Evolutionary conservation across 2,329 filamentous ascomycete genomes (phyloP), one percentile per base, ranked within the genome.

Genomic region (Apiospora hydei): DNA sequence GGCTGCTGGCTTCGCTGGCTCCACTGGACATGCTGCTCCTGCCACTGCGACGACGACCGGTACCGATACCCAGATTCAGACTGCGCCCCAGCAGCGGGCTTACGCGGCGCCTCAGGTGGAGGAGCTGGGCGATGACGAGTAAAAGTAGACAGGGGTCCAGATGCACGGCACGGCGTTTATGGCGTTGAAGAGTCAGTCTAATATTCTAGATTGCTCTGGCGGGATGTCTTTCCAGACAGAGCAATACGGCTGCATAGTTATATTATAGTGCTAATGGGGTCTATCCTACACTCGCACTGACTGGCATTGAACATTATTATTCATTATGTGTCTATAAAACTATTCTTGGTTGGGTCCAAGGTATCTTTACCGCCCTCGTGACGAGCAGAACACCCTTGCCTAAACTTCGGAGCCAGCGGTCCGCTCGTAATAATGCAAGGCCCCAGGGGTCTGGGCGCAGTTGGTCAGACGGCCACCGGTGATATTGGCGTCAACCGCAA

Each of bases 11-110:
- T 86, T 91, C 74, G 86, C 86, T 43, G 86, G 85, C 70, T 82
- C 86, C 10, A 88, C 88, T 38, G 89, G 89, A 49, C 85, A 89
- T 71, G 82, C 85, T 44, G 82, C 83, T 34, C 87, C 88, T 2
- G 84, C 88, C 21, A 83, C 83, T 13, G 89, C 89, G 11, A 88
- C 84, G 8, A 90, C 88, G 0, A 90, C 88, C 16, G 88, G 86
- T 14, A 89, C 88, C 3, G 84, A 85, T 64, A 90, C 88, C 0
- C 86, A 88, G 74, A 80, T 90, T 69, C 82, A 84, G 53, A 83
- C 80, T 16, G 79, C 77, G 21, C 77, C 82, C 24, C 81, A 79
- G 73, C 76, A 80, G 68, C 68, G 78, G 70, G 72, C 74, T 4
- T 90, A 89, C 70, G 82, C 83, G 43, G 85, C 88, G 38, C 89